phyloP scores from a whole-genome alignment of 805 yeast genomes.

The Metschnikowia cubensis region DNA sequence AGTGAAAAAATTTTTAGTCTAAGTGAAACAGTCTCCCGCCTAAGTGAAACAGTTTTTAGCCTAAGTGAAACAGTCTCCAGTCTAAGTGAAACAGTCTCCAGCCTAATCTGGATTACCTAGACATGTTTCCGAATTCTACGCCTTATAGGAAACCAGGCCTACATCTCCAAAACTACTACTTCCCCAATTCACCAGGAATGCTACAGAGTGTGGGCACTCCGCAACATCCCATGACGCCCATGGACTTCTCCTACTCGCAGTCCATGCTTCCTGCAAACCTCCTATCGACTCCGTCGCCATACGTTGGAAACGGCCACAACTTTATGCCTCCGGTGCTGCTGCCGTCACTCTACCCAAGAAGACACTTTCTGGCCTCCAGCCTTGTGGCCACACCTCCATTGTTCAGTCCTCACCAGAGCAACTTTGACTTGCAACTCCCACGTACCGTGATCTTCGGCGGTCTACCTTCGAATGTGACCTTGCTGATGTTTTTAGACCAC shows the following conservation, averaged over 20 bases:
- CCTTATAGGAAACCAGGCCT: slow-evolving; percentile 6
- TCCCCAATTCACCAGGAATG: not conserved
- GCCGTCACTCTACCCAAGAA: slow-evolving; percentile 7
- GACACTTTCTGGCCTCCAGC: slow-evolving; percentile 3
- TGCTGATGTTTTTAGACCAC: slow-evolving; percentile 38
- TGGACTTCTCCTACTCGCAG: slow-evolving; percentile 56
- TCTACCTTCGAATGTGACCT: slow-evolving; percentile 21
- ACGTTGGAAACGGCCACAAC: slow-evolving; percentile 36
- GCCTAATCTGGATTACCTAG: too few species aligned
- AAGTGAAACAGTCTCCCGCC: too few species aligned
- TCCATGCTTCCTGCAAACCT: slow-evolving; percentile 62
- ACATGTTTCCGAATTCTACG: not conserved
- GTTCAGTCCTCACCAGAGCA: slow-evolving; percentile 4
- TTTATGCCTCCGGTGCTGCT: slow-evolving; percentile 11
- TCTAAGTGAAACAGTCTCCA: too few species aligned
- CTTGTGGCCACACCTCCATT: not conserved
- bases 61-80: too few species aligned
- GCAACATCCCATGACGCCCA: slow-evolving; percentile 34
- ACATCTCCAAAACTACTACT: slow-evolving; percentile 6
- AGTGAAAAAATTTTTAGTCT: too few species aligned
- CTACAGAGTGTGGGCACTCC: not conserved
- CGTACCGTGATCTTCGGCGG: slow-evolving; percentile 29
- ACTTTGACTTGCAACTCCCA: slow-evolving; percentile 2
- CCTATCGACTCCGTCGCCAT: slow-evolving; percentile 50
- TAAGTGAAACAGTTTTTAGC: too few species aligned